Conservation (phyloP, 1,139 yeast genomes). For the Yamadazyma epiphylla region DNA sequence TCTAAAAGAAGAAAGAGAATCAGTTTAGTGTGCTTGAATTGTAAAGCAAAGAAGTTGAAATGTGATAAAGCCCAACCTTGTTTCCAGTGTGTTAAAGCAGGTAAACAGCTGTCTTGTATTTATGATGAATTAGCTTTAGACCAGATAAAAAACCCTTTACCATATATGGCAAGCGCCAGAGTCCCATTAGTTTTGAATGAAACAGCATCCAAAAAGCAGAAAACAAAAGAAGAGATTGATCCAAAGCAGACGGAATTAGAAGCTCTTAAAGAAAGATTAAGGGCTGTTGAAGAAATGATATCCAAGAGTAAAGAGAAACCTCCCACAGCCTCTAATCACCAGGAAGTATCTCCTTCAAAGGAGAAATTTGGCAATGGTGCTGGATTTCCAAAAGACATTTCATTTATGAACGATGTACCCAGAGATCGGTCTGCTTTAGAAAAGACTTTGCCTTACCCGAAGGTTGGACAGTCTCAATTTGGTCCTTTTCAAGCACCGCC, state of each 20-base stretch:
- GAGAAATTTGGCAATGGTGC: too few relatives aligned
- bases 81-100: constrained; percentile 27
- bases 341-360: too few relatives aligned
- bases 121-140: constrained; percentile 17
- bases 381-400: too few relatives aligned
- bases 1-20: constrained; percentile 25
- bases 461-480: too few relatives aligned
- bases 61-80: constrained; percentile 39
- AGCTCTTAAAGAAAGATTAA: not conserved
- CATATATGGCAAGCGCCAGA: constrained; percentile 24
- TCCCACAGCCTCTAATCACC: too few relatives aligned
- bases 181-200: constrained; percentile 17
- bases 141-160: constrained; percentile 7
- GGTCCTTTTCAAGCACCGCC: too few relatives aligned
- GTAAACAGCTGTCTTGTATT: constrained; percentile 19
- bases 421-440: too few relatives aligned
- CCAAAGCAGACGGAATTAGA: not conserved
- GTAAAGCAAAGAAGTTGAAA: constrained; percentile 32
- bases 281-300: not conserved
- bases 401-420: too few relatives aligned
- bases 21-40: constrained; percentile 33
- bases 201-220: not conserved
- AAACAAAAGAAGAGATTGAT: not conserved
- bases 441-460: too few relatives aligned
- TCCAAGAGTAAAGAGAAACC: too few relatives aligned